Percentiles rank a stretch among this genome's conserved stretches.
phyloP scores from a whole-genome alignment of 1,284 basidiomycete species.

The Fomitopsis betulina region DNA sequence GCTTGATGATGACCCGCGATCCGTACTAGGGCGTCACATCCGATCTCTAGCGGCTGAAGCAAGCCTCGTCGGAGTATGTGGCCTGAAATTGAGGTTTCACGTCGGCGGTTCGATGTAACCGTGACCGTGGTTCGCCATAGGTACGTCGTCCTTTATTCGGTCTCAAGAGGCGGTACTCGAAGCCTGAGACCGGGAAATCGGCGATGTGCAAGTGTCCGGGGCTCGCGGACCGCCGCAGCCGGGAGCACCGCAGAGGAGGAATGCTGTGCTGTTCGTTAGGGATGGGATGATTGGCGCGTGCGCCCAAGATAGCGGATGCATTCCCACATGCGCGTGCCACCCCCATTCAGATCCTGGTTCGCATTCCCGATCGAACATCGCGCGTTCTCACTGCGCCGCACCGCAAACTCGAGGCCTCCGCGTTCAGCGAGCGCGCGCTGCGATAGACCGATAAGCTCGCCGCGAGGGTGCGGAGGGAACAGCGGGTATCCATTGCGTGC shows the following conservation, averaged over 20 bases:
- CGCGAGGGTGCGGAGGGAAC: neutral
- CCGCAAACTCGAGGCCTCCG: slow-evolving; percentile 1
- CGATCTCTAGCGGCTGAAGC: too few species aligned
- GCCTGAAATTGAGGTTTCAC: too few species aligned
- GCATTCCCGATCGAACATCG: slow-evolving; percentile 1
- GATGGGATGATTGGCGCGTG: slow-evolving; percentile 3
- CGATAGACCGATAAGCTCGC: too few species aligned
- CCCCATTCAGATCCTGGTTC: neutral
- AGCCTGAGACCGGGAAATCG: neutral
- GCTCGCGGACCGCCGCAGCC: slow-evolving; percentile 5
- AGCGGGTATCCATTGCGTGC: neutral
- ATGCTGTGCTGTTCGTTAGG: slow-evolving; percentile 4
- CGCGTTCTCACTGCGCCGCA: neutral
- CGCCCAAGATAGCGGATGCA: neutral
- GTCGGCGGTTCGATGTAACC: too few species aligned
- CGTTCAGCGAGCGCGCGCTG: neutral
- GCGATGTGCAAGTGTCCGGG: neutral
- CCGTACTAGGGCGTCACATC: too few species aligned
- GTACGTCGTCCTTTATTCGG: neutral
- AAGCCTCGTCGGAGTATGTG: too few species aligned
- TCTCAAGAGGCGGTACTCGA: neutral
- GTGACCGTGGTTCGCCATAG: too few species aligned
- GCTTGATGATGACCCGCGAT: too few species aligned
- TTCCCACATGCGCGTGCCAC: slow-evolving; percentile 3
- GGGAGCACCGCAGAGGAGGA: slow-evolving; percentile 1